Percentiles rank a stretch among this genome's conserved stretches.
These are phyloP conservation scores for Coprinopsis strossmayeri DNA, from an alignment of 768 basidiomycete genomes.

Conservation along the genomic window DNA sequence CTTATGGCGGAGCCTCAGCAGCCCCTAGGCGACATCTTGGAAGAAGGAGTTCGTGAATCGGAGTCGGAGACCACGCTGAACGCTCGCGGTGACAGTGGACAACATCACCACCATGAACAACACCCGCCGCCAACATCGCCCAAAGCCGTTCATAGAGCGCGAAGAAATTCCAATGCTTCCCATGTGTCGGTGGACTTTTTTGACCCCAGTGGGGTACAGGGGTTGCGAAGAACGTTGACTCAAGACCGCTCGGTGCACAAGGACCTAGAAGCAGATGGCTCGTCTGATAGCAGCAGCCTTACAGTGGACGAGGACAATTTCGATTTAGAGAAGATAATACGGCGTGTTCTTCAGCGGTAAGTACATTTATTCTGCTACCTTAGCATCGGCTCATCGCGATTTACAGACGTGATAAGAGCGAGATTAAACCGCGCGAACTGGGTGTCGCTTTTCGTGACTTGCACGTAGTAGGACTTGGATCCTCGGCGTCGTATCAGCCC, in stretches of 20 bases:
- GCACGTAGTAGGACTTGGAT: slow-evolving; percentile 53
- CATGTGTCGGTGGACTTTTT: slow-evolving; percentile 43
- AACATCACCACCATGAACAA: no score
- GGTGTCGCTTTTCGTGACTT: slow-evolving; percentile 58
- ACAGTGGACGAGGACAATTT: background rate
- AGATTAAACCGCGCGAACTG: slow-evolving; percentile 45
- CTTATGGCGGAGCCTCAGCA: no score
- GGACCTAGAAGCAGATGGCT: background rate
- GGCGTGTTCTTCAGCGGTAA: background rate
- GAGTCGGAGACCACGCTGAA: no score
- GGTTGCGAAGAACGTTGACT: slow-evolving; percentile 33
- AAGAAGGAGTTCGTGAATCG: no score
- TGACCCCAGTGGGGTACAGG: slow-evolving; percentile 43
- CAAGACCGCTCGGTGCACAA: slow-evolving; percentile 14
- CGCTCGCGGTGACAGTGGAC: no score
- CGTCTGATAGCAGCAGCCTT: background rate
- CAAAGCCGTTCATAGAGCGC: no score
- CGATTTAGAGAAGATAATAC: background rate
- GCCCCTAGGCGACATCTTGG: no score
- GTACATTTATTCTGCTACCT: background rate
- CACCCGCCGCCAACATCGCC: no score
- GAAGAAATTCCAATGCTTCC: no score
- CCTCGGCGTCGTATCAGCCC: slow-evolving; percentile 43
- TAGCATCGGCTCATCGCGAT: background rate
- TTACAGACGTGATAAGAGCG: slow-evolving; percentile 37